Evolutionary conservation across 805 yeast genomes (phyloP).

Genomic region (Saturnispora zaruensis): DNA sequence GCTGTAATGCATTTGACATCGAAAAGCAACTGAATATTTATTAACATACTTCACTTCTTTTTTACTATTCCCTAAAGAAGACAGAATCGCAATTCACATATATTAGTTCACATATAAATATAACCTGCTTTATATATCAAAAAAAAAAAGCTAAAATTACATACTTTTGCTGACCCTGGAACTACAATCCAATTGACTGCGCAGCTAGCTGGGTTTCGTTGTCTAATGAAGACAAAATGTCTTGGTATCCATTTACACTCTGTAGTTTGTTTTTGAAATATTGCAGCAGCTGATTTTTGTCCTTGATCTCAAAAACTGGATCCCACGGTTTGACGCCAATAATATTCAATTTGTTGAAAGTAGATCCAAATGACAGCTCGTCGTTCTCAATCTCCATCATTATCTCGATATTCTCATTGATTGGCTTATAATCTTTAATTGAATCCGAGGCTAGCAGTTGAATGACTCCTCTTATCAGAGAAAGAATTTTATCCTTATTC

Average conservation of each 20-base stretch:
- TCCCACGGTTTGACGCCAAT: conserved; percentile 57
- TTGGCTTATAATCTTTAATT: conserved; percentile 26
- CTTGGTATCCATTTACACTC: conserved; percentile 14
- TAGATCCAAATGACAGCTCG: conserved; percentile 72
- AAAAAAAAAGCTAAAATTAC: background rate
- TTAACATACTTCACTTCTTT: background rate
- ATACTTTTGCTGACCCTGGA: background rate
- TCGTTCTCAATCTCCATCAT: conserved; percentile 53
- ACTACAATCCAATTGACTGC: conserved; percentile 12
- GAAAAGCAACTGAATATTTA: background rate
- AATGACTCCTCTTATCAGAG: conserved; percentile 37
- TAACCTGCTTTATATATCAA: background rate
- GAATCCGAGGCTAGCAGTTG: conserved; percentile 29
- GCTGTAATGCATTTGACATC: background rate
- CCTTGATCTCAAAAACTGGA: conserved; percentile 49
- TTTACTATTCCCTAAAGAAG: too few relatives aligned
- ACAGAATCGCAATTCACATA: background rate
- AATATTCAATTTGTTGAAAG: conserved; percentile 64
- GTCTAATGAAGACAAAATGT: conserved; percentile 14
- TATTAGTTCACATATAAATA: background rate
- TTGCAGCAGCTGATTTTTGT: conserved; percentile 27
- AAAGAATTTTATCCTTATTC: conserved; percentile 34
- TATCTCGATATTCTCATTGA: conserved; percentile 35
- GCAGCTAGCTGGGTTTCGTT: conserved; percentile 15
- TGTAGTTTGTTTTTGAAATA: conserved; percentile 24